Percentiles rank a stretch among this genome's conserved stretches.
These are phyloP conservation scores for Lichtheimia ornata DNA, from an alignment of 371 early-diverging fungal genomes.

Conservation along the genomic window DNA sequence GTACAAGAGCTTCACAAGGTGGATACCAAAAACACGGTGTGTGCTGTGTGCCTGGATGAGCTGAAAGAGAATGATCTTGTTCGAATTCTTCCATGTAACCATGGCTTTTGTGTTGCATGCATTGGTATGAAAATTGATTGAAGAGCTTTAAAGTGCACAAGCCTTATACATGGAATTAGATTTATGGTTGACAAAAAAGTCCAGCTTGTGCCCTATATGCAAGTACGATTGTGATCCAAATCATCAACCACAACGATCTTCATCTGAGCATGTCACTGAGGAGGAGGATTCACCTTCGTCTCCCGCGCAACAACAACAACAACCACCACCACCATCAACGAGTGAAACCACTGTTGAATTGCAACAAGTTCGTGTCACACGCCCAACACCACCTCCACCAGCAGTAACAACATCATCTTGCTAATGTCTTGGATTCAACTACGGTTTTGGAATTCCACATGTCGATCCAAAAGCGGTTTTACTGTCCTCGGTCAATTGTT, in stretches of 20 bases:
- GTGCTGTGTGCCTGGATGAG: constrained; percentile 48
- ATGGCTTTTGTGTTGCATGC: constrained; percentile 43
- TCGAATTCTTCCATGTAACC: constrained; percentile 42
- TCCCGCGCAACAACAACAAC: background rate
- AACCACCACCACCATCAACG: background rate
- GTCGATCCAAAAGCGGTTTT: no score
- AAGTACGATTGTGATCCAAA: constrained; percentile 33
- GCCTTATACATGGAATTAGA: constrained; percentile 15
- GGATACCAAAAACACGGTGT: constrained; percentile 24
- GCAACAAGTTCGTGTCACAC: no score
- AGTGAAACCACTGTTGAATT: no score
- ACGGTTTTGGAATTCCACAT: no score
- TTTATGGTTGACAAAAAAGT: constrained; percentile 42
- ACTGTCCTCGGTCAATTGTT: no score
- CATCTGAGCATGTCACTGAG: background rate
- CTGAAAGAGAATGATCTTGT: constrained; percentile 23
- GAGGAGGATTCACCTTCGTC: background rate
- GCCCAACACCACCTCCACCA: no score
- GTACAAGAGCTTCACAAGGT: constrained; percentile 8
- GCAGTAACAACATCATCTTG: no score
- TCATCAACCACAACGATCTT: background rate
- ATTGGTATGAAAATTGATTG: constrained; percentile 30
- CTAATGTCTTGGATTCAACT: no score
- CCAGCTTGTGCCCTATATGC: constrained; percentile 43
- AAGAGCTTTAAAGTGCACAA: background rate